phyloP scores from a whole-genome alignment of 2,329 filamentous ascomycete genomes.

The Talaromyces islandicus region DNA sequence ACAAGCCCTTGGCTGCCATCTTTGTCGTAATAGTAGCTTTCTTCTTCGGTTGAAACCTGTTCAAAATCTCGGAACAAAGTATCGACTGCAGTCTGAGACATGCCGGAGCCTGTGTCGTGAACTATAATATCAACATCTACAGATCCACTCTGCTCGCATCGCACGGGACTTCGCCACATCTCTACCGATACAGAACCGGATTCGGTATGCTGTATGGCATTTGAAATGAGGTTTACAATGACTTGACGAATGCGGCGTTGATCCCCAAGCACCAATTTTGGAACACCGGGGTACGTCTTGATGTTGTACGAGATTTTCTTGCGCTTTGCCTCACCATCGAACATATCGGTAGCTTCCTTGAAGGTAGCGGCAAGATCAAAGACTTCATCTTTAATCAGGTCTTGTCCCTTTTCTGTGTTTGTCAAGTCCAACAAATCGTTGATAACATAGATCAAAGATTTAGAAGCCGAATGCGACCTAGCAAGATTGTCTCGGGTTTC shows the following conservation, averaged over 20 bases:
- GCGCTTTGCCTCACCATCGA: constrained; percentile 65
- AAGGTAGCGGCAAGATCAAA: constrained; percentile 69
- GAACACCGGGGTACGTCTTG: constrained; percentile 61
- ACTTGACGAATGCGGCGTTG: constrained; percentile 74
- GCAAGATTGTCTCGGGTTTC: constrained; percentile 81
- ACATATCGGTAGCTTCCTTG: constrained; percentile 70
- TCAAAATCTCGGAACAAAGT: constrained; percentile 56
- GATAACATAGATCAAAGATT: constrained; percentile 88
- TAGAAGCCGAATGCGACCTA: constrained; percentile 83
- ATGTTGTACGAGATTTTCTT: constrained; percentile 70
- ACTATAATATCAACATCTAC: constrained; percentile 68
- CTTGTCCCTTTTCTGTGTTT: constrained; percentile 76
- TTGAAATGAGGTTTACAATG: constrained; percentile 75
- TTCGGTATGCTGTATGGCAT: constrained; percentile 73
- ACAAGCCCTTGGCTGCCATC: constrained; percentile 24
- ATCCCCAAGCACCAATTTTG: constrained; percentile 68
- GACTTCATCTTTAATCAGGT: constrained; percentile 71
- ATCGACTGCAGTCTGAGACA: constrained; percentile 53
- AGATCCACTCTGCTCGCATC: constrained; percentile 42
- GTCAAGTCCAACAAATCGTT: constrained; percentile 86
- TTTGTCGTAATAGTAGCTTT: constrained; percentile 22
- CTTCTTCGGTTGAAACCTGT: constrained; percentile 60
- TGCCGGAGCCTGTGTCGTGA: constrained; percentile 67
- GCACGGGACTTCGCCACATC: constrained; percentile 47
- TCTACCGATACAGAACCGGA: constrained; percentile 66